Base-by-base conservation (phyloP, 2,329 filamentous ascomycete genomes). In the Aureobasidium sp. region DNA sequence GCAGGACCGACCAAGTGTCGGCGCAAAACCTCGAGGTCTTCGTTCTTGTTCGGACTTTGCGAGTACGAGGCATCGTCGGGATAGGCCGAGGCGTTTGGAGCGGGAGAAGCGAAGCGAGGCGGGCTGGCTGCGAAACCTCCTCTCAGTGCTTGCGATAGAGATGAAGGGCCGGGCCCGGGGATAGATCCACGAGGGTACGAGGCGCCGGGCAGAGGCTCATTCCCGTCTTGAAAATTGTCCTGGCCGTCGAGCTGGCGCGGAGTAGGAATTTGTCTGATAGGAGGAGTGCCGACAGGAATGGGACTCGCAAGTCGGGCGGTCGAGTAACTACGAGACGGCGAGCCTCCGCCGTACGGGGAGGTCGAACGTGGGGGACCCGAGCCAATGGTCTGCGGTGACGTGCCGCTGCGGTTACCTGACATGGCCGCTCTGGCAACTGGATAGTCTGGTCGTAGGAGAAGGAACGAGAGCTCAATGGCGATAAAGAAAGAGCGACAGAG, bases 11-110 rank as follows among this genome's bases (percentile, higher is more conserved):
- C 90, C 69, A 96, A 77, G 79, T 99, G 94, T 67, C 93, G 84
- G 73, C 87, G 92, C 67, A 99, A 84, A 60, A 97, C 90, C 72
- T 97, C 92, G 17, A 92, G 88, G 70, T 97, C 91, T 76, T 97
- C 92, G 71, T 87, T 88, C 5, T 87, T 86, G 26, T 81, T 85
- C 44, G 79, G 76, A 52, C 80, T 82, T 44, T 82, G 81, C 66
- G 87, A 83, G 27, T 76, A 77, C 47, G 73, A 73, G 65, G 76
- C 72, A 64, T 81, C 70, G 65, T 80, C 70, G 66, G 68, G 64
- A 62, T 64, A 44, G 62, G 62, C 80, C 75, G 43, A 87, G 87
- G 50, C 87, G 32, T 39, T n/a, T 2, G 60, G 60, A 89, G 47
- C 80, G 56, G 66, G 53, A 24, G 79, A 79, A 53, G 87, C 88